Evolutionary conservation across 306 rosid species (phyloP).

Genomic region (Sphenostylis stenocarpa): DNA sequence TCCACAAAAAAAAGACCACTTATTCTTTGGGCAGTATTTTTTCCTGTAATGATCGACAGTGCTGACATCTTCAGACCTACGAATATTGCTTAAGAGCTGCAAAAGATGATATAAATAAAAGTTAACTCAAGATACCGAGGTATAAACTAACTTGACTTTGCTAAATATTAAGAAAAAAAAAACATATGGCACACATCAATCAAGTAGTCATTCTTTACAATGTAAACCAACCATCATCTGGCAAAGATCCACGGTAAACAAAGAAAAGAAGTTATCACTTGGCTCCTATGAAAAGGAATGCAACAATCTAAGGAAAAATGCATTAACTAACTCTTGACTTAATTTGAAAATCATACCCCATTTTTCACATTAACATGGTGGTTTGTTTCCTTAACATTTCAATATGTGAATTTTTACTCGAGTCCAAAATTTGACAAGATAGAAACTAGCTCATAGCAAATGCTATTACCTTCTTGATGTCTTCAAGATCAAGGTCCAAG

Average conservation of each 20-base stretch:
- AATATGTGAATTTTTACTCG: background rate
- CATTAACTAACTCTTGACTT: background rate
- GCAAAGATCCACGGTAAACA: background rate
- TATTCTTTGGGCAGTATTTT: slow-evolving; percentile 77
- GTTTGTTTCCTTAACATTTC: slow-evolving; percentile 2
- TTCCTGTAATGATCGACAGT: slow-evolving; percentile 59
- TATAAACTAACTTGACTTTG: slow-evolving; percentile 10
- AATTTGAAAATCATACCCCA: background rate
- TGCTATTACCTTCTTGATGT: slow-evolving; percentile 70
- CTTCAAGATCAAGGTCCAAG: slow-evolving; percentile 72
- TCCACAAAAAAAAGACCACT: slow-evolving; percentile 69
- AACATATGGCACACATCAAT: background rate
- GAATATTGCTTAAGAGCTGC: slow-evolving; percentile 71
- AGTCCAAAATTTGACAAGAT: background rate
- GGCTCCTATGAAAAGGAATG: background rate
- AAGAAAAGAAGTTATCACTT: background rate
- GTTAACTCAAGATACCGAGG: slow-evolving; percentile 16
- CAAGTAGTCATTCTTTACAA: slow-evolving; percentile 7
- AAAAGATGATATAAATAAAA: slow-evolving; percentile 31
- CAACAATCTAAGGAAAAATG: background rate
- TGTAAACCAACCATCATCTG: slow-evolving; percentile 11
- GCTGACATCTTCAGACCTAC: slow-evolving; percentile 47
- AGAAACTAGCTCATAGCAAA: slow-evolving; percentile 4
- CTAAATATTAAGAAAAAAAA: slow-evolving; percentile 20
- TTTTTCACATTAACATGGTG: background rate